Evolutionary conservation across 805 yeast species (phyloP), one percentile per base, ranked within the genome.

Genomic region (Blastobotrys attinorum): DNA sequence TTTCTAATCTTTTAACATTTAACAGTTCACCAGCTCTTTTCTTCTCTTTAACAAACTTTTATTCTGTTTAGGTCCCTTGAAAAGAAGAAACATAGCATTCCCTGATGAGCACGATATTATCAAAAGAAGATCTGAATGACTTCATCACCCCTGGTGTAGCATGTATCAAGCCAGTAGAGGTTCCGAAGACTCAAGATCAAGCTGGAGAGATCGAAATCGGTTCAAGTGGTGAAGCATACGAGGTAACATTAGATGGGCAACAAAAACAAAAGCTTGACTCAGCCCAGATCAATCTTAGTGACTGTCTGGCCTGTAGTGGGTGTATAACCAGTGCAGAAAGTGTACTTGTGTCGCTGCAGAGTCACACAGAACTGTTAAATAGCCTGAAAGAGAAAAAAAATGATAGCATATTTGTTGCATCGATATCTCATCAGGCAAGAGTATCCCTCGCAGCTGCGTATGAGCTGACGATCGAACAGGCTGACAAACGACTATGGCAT

Each of bases 301-400:
- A 92, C 66, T 92, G 98, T 63, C 68, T 92, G 43, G 98, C 98
- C 0, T 92, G 98, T 59, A 79, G 94, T 6, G 98, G 98, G 0
- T 92, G 98, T 62, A 87, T 92, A 43, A 92, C 98, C 0, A 84
- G 96, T 3, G 94, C 96, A n/a, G 98, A 92, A 59, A 96, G 90
- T 49, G 87, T 92, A 4, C 66, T 92, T 37, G 83, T 92, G 33
- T 86, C 95, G 2, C 81, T 86, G 51, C 98, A 92, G 60, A 84
- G 95, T 31, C 94, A 89, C 54, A 76, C 75, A 18, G 89, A 89
- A 53, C 71, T 92, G 38, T 52, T 88, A 20, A 73, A 75, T 38
- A 82, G 79, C 21, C 57, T 85, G 50, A 64, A 67, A 22, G 49
- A 37, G 17, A 46, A 50, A 10, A 48, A 58, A 8, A 57, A 60